These are phyloP conservation scores for Cryptococcus sp. DNA, from an alignment of 1,284 basidiomycete genomes.

Conservation along the genomic window DNA sequence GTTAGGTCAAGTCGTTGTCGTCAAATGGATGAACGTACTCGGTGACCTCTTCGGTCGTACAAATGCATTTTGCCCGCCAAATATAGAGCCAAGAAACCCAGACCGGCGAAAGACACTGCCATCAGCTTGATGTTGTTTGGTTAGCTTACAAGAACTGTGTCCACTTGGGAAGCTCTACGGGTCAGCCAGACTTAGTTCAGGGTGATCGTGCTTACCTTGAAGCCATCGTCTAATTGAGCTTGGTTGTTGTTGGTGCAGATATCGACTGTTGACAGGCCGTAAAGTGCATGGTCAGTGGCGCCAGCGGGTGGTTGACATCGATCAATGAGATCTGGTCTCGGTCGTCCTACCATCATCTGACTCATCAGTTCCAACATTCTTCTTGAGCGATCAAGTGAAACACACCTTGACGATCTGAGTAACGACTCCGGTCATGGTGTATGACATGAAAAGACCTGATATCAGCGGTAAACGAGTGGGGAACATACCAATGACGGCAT, in stretches of 20 bases:
- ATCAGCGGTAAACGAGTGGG: constrained; percentile 8
- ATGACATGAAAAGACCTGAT: constrained; percentile 63
- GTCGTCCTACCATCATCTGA: constrained; percentile 66
- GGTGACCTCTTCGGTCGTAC: constrained; percentile 74
- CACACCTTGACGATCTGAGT: constrained; percentile 77
- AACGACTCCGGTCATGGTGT: constrained; percentile 70
- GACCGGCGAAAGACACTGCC: constrained; percentile 81
- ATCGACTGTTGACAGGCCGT: constrained; percentile 65
- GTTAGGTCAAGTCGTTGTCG: not conserved
- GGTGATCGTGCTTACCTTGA: constrained; percentile 52
- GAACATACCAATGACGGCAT: constrained; percentile 61
- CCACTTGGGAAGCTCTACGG: constrained; percentile 79
- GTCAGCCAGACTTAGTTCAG: not conserved
- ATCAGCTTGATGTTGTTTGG: not conserved
- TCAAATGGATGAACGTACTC: constrained; percentile 49
- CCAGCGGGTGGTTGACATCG: constrained; percentile 72
- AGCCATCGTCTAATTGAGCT: constrained; percentile 69
- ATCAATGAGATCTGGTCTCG: constrained; percentile 75
- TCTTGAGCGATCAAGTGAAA: not conserved
- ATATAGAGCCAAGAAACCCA: constrained; percentile 85
- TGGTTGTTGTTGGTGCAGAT: constrained; percentile 73
- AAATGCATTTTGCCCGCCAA: constrained; percentile 87
- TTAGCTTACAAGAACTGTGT: constrained; percentile 53
- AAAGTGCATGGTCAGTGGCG: constrained; percentile 61
- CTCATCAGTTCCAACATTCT: constrained; percentile 1